Evolutionary conservation across 805 yeast species (phyloP).

Genomic region (Hyphopichia homilentoma): DNA sequence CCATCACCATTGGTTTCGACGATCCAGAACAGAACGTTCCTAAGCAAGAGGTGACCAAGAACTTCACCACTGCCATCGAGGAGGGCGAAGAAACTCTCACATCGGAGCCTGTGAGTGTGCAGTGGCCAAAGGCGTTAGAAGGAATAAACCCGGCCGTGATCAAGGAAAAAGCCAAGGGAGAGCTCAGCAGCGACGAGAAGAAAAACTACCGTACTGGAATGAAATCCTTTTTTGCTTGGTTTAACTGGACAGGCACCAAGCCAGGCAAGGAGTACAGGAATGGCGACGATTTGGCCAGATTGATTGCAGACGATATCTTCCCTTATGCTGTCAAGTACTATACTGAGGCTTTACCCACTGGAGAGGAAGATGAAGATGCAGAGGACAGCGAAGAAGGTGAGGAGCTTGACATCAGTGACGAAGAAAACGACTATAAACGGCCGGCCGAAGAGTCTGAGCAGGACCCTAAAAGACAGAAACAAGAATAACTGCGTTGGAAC

Average conservation of each 20-base stretch:
- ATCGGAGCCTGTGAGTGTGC: slow-evolving; percentile 51
- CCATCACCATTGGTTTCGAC: slow-evolving; percentile 54
- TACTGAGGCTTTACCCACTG: slow-evolving; percentile 65
- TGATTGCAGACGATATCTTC: slow-evolving; percentile 73
- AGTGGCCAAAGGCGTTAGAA: slow-evolving; percentile 70
- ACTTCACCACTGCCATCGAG: slow-evolving; percentile 46
- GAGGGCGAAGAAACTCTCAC: slow-evolving; percentile 53
- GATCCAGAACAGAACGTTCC: slow-evolving; percentile 43
- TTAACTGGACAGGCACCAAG: slow-evolving; percentile 75
- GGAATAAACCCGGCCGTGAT: slow-evolving; percentile 52
- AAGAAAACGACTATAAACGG: slow-evolving; percentile 14
- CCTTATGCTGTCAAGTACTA: slow-evolving; percentile 84
- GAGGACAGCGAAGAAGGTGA: slow-evolving; percentile 44
- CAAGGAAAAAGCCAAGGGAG: slow-evolving; percentile 29
- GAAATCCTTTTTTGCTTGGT: slow-evolving; percentile 87
- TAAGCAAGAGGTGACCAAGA: slow-evolving; percentile 58
- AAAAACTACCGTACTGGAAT: slow-evolving; percentile 63
- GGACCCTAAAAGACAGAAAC: slow-evolving; percentile 1
- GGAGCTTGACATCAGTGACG: slow-evolving; percentile 52
- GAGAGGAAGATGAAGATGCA: slow-evolving; percentile 52
- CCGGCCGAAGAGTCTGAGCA: not conserved
- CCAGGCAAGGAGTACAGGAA: slow-evolving; percentile 74
- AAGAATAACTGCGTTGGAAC: not conserved
- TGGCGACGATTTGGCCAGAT: slow-evolving; percentile 74
- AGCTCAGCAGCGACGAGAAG: slow-evolving; percentile 50